These are phyloP conservation scores for Sanghuangporus weigelae DNA, from an alignment of 1,284 basidiomycete species.

Conservation along the genomic window DNA sequence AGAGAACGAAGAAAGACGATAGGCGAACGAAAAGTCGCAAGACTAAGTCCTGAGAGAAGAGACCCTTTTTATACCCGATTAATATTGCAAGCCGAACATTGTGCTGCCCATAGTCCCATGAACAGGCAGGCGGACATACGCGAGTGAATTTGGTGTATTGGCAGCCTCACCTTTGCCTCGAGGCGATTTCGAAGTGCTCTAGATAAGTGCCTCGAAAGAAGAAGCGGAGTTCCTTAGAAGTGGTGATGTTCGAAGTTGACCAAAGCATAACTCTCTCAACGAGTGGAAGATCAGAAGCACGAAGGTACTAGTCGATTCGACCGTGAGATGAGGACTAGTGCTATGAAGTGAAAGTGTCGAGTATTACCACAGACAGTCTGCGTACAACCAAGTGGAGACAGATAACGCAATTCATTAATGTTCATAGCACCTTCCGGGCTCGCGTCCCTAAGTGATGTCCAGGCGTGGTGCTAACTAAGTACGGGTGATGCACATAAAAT, in stretches of 20 bases:
- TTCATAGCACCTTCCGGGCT: too few species aligned
- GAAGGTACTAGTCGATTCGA: neutral
- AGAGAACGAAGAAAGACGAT: neutral
- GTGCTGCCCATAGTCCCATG: neutral
- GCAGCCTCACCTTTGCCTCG: slow-evolving; percentile 6
- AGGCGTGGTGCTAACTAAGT: too few species aligned
- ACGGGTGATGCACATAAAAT: too few species aligned
- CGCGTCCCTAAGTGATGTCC: too few species aligned
- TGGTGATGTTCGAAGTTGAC: neutral
- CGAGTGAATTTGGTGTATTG: slow-evolving; percentile 7
- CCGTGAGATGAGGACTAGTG: neutral
- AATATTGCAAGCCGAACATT: neutral
- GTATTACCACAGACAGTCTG: too few species aligned
- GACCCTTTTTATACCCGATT: slow-evolving; percentile 8
- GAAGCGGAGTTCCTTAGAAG: neutral
- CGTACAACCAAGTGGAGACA: too few species aligned
- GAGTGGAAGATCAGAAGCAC: neutral
- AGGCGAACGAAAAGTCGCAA: neutral
- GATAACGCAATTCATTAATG: too few species aligned
- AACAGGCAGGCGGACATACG: neutral
- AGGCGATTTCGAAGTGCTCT: slow-evolving; percentile 4
- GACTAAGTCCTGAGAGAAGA: neutral
- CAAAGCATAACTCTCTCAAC: neutral
- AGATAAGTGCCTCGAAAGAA: neutral
- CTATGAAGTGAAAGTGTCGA: neutral